Evolutionary conservation across 345 rosid genomes (phyloP), one percentile per base, ranked within the genome.

Genomic region (Citrus reticulata): DNA sequence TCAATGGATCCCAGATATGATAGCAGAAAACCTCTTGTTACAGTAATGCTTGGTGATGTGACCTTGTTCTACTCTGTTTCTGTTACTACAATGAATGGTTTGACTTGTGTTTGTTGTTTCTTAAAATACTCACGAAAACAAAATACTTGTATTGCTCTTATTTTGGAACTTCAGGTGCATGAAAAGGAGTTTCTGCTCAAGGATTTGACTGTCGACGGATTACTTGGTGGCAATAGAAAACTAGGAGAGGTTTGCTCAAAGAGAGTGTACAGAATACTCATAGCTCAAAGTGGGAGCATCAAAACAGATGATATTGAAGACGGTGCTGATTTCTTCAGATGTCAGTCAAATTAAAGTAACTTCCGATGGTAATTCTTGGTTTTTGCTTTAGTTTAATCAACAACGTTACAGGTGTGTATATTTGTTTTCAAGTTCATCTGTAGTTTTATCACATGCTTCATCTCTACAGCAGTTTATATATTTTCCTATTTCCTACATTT

Each of bases 231-330:
- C 55, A 97, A 94, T 46, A 89, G 89, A 82, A 84, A 93, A 77
- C 85, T 93, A 61, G 99, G 99, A 20, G 93, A 90, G 88, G 78
- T 96, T 66, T 94, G 98, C 83, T 96, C 97, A 0, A 94, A 91
- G 85, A 87, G 97, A 72, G 91, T 96, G 66, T 94, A 91, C 80
- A 87, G 97, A 86, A 83, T 96, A 77, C 91, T 93, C 27, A 91
- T 94, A 94, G 94, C 98, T 82, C 86, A 82, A 62, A 86, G 78
- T 73, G 93, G 92, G 79, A 81, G 85, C 79, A 88, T 93, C 67
- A 92, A 83, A 88, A 91, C 98, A 22, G 97, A 92, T 83, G 96
- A 90, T 60, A 89, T 96, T 8, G 99, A 94, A 76, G 88, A 89
- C 19, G 99, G 99, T 83, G 98, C 99, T 42, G 97, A 92, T 85